Percentiles rank a stretch among this genome's conserved stretches.
Conservation (phyloP, 106 monocot species). For the Dendrobium nobile region DNA sequence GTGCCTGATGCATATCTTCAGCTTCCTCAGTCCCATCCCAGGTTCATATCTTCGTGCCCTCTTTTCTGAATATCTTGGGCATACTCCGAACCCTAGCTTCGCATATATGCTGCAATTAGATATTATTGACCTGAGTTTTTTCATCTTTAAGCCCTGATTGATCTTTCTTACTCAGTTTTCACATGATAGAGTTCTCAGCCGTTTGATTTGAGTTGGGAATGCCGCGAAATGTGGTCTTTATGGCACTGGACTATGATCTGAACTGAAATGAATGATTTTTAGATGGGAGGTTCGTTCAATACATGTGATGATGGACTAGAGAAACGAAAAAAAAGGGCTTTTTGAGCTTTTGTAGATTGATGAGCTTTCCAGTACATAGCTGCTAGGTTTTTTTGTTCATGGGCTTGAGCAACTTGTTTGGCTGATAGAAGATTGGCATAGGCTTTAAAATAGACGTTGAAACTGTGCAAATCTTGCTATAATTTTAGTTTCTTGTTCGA, state of each 20-base stretch:
- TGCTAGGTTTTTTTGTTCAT: background rate
- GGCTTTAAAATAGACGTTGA: background rate
- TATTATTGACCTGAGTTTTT: background rate
- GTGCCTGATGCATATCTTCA: slow-evolving; percentile 98
- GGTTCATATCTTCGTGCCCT: slow-evolving; percentile 26
- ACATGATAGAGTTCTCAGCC: background rate
- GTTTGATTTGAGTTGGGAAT: background rate
- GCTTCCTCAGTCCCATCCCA: slow-evolving; percentile 93
- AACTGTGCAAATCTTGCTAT: background rate
- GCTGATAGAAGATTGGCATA: background rate
- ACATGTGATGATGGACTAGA: background rate
- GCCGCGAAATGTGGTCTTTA: background rate
- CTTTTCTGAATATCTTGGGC: background rate
- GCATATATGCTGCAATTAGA: background rate
- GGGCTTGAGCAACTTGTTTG: background rate
- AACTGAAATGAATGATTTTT: background rate
- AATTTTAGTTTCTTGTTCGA: background rate
- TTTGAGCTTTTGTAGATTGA: background rate
- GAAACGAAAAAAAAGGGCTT: background rate
- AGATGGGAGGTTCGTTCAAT: background rate
- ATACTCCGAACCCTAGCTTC: slow-evolving; percentile 4
- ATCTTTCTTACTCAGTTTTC: background rate
- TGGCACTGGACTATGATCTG: background rate
- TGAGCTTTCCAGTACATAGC: background rate
- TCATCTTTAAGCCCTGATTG: background rate